Evolutionary conservation across 2,329 filamentous ascomycete species (phyloP).

Genomic region (Colletotrichum sp.): DNA sequence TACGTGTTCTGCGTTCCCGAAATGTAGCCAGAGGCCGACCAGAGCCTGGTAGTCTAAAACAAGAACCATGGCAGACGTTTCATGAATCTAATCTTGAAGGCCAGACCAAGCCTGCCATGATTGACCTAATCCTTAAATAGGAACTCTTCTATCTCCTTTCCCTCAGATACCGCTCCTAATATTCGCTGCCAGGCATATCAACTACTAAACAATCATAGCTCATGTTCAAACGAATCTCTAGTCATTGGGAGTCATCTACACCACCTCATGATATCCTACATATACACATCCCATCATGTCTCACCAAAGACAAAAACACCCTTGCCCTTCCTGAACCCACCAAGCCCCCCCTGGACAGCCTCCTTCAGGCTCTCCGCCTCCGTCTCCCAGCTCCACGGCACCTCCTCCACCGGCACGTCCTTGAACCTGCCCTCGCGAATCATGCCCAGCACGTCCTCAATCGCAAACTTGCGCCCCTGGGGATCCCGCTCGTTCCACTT

Average conservation of each 20-base stretch:
- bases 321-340: constrained; percentile 87
- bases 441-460: constrained; percentile 83
- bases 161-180: too few relatives aligned
- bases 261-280: neutral
- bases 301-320: constrained; percentile 83
- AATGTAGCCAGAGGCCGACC: neutral
- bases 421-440: constrained; percentile 78
- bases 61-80: neutral
- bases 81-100: neutral
- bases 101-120: neutral
- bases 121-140: too few relatives aligned
- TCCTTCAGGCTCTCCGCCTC: constrained; percentile 70
- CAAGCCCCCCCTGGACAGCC: constrained; percentile 82
- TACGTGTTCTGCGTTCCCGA: neutral
- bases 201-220: neutral
- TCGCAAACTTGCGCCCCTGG: constrained; percentile 75
- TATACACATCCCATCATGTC: constrained; percentile 42
- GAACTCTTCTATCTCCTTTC: too few relatives aligned
- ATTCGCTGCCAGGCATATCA: neutral
- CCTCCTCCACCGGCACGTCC: constrained; percentile 81
- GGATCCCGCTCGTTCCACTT: constrained; percentile 82
- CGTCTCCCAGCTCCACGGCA: constrained; percentile 85
- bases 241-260: neutral
- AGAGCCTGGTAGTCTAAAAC: fast-evolving
- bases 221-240: neutral